A percentile compares a stretch with the other conserved stretches of the same genome.
Evolutionary conservation across 495 filamentous ascomycete species (phyloP).

Genomic region (Aspergillus ostianus): DNA sequence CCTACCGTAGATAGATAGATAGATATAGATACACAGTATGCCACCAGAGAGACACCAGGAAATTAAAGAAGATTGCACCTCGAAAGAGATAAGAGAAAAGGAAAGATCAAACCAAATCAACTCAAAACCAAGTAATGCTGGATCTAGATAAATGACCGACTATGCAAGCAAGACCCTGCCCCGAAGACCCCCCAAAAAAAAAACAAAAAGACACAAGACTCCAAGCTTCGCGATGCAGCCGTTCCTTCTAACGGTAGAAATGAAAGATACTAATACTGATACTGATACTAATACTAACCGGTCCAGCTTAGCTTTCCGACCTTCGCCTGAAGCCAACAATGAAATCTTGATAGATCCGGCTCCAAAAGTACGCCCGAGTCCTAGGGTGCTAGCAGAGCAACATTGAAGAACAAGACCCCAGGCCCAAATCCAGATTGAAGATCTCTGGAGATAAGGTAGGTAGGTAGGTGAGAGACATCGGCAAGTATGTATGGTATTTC

Average conservation of each 20-base stretch:
- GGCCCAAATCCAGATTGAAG: background rate
- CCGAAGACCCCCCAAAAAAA: background rate
- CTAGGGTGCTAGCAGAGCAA: too few species aligned
- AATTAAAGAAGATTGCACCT: background rate
- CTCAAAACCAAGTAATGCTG: background rate
- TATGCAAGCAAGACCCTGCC: conserved; percentile 3
- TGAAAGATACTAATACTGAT: too few species aligned
- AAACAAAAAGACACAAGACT: conserved; percentile 5
- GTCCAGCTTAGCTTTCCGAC: background rate
- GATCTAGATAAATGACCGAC: conserved; percentile 9
- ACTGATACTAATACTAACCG: background rate
- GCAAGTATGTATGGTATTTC: background rate
- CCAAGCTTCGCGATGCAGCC: conserved; percentile 7
- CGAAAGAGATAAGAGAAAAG: background rate
- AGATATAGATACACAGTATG: conserved; percentile 4
- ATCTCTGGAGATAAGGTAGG: background rate
- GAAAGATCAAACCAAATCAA: background rate
- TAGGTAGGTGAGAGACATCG: background rate
- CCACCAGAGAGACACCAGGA: conserved; percentile 1
- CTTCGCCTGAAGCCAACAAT: background rate
- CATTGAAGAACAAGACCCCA: background rate
- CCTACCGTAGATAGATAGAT: conserved; percentile 4
- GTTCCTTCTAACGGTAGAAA: conserved; percentile 11
- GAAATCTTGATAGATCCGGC: background rate
- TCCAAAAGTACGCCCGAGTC: conserved; percentile 6